Evolutionary conservation across 306 rosid species (phyloP), one percentile per base, ranked within the genome.

Genomic region (Hippophae gyantsensis): DNA sequence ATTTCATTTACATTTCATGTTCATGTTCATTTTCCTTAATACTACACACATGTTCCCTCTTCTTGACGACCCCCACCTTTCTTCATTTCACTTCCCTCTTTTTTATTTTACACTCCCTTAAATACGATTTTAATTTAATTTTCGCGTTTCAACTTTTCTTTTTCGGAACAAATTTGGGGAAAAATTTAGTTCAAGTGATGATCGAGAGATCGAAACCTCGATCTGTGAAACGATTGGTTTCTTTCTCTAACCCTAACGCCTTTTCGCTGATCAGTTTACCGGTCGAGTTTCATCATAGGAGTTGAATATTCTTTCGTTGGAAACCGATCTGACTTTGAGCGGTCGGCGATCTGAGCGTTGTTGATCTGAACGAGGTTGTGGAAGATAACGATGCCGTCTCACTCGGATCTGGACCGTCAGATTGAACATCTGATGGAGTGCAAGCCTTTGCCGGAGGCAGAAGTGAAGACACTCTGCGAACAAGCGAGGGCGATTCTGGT

Each of bases 391-490:
- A 90, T 90, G 98, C 96, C 96, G 83, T 78, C 96, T 50, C 84
- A 83, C 65, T 75, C 87, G 89, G 96, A 90, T 90, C 96, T 90
- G 86, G 96, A 87, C 87, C 89, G 89, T 79, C 98, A 90, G 95
- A 90, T 90, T 81, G 97, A 86, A 82, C 90, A 77, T 68, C 95
- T 90, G 70, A 90, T 90, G 97, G 95, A 82, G 75, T 86, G 96
- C 80, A 90, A 85, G 87, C 83, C 98, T 68, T 43, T 90, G 78
- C 69, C 89, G 77, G 98, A 90, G 74, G 86, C 80, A 25, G 98
- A 90, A 78, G 96, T 90, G 70, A 90, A 87, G 75, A 61, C 84
- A 60, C 89, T 90, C 5, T 90, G 98, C 67, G 96, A 90, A 63
- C 98, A 90, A 69, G 98, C 96, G 18, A 79, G 90, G 73, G 85